Conservation (phyloP, 441 rosid genomes). For the Syzygium syzygioides region DNA sequence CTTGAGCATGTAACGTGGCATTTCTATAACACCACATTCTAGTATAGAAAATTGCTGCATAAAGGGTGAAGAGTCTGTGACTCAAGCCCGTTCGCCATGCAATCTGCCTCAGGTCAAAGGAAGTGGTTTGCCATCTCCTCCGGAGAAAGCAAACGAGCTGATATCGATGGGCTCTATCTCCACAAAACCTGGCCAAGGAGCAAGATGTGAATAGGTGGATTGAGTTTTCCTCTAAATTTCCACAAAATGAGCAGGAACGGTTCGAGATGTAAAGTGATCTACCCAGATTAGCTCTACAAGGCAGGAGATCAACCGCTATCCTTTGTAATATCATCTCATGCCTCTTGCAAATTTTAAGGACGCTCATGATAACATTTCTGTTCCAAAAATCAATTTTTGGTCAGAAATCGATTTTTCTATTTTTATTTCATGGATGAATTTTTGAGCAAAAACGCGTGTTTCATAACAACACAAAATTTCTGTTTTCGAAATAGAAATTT, state of each 20-base stretch:
- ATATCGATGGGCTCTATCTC: not conserved
- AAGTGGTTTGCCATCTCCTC: not conserved
- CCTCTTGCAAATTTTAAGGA: accelerated
- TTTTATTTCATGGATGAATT: no score
- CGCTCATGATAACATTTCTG: accelerated
- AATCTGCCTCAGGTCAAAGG: not conserved
- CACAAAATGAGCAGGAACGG: not conserved
- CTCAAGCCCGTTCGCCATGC: not conserved
- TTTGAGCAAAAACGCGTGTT: no score
- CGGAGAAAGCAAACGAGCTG: not conserved
- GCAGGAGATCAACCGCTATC: not conserved
- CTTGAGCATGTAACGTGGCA: not conserved
- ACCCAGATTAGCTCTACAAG: not conserved
- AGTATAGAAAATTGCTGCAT: not conserved
- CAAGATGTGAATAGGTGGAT: not conserved
- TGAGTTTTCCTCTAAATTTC: not conserved
- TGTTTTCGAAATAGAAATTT: no score
- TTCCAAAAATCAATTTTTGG: accelerated
- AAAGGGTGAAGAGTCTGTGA: not conserved
- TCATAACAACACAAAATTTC: no score
- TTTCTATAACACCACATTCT: not conserved
- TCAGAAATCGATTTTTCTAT: no score
- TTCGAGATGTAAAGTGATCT: not conserved
- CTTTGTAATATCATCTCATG: not conserved
- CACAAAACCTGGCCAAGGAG: not conserved